A percentile compares a stretch with the other conserved stretches of the same genome.
These are phyloP conservation scores for Tuber aestivum DNA, from an alignment of 495 filamentous ascomycete species.

Conservation along the genomic window DNA sequence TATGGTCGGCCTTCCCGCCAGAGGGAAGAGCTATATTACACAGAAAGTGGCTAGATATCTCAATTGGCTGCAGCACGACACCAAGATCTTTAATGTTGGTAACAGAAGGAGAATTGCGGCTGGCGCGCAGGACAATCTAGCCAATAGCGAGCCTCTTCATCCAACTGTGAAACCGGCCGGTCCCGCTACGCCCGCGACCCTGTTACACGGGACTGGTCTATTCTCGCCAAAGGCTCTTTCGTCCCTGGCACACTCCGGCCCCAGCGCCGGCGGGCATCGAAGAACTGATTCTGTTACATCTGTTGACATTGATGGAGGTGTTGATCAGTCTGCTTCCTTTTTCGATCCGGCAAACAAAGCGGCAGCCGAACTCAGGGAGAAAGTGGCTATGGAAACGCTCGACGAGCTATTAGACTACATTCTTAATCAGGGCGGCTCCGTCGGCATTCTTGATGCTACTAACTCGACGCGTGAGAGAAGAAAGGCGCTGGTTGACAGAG, in stretches of 20 bases:
- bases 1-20: slow-evolving; percentile 92
- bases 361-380: slow-evolving; percentile 77
- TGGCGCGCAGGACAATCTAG: slow-evolving; percentile 48
- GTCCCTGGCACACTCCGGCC: slow-evolving; percentile 22
- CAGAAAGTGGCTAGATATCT: slow-evolving; percentile 94
- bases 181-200: slow-evolving; percentile 41
- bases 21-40: slow-evolving; percentile 96
- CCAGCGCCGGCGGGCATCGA: slow-evolving; percentile 14
- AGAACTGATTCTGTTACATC: slow-evolving; percentile 26
- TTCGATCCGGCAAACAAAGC: slow-evolving; percentile 86
- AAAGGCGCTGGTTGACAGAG: slow-evolving; percentile 72
- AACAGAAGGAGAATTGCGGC: slow-evolving; percentile 78
- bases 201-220: slow-evolving; percentile 6
- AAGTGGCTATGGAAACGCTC: slow-evolving; percentile 83
- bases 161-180: slow-evolving; percentile 11
- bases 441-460: slow-evolving; percentile 97
- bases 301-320: slow-evolving; percentile 47
- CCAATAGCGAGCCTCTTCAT: slow-evolving; percentile 36
- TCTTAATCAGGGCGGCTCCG: slow-evolving; percentile 69
- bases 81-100: slow-evolving; percentile 93
- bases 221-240: neutral
- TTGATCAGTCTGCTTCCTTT: slow-evolving; percentile 86
- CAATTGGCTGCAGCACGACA: slow-evolving; percentile 94
- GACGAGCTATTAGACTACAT: slow-evolving; percentile 89
- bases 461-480: slow-evolving; percentile 87